These are phyloP conservation scores for Tremella yokohamensis DNA, from an alignment of 768 basidiomycete genomes.

Conservation along the genomic window DNA sequence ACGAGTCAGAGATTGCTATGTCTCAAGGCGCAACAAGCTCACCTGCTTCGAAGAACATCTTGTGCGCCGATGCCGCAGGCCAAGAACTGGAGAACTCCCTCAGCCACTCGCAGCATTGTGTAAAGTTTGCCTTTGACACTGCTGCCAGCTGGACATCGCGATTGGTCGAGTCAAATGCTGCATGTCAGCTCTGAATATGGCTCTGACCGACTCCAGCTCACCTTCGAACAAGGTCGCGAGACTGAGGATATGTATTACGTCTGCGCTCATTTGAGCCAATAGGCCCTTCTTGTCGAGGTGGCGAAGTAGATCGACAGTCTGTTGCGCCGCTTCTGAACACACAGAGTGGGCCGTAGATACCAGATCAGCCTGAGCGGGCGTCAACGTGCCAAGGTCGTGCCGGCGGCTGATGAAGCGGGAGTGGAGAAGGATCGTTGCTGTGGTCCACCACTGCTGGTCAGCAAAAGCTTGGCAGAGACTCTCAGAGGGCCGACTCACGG, in stretches of 20 bases:
- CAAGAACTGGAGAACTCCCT: constrained; percentile 33
- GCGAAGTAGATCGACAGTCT: constrained; percentile 26
- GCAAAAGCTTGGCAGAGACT: background rate
- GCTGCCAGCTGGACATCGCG: constrained; percentile 20
- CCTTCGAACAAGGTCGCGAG: constrained; percentile 37
- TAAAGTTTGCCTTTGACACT: constrained; percentile 31
- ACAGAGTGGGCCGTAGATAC: constrained; percentile 13
- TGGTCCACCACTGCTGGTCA: constrained; percentile 34
- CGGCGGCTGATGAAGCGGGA: constrained; percentile 27
- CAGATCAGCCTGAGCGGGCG: background rate
- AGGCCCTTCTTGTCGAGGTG: constrained; percentile 26
- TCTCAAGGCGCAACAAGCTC: constrained; percentile 9
- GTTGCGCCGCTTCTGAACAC: constrained; percentile 37
- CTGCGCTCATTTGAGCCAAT: constrained; percentile 29
- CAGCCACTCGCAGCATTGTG: constrained; percentile 42
- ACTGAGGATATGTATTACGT: constrained; percentile 39
- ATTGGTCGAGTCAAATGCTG: constrained; percentile 35
- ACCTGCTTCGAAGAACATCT: constrained; percentile 43
- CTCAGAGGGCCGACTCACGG: constrained; percentile 21
- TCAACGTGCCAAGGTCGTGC: background rate
- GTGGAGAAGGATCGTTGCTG: constrained; percentile 31
- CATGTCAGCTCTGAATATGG: background rate
- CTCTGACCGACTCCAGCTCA: constrained; percentile 7
- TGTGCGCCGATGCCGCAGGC: constrained; percentile 36
- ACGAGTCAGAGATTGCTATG: no score